Base-by-base conservation (phyloP, 768 basidiomycete species). In the Boletus speciosus region DNA sequence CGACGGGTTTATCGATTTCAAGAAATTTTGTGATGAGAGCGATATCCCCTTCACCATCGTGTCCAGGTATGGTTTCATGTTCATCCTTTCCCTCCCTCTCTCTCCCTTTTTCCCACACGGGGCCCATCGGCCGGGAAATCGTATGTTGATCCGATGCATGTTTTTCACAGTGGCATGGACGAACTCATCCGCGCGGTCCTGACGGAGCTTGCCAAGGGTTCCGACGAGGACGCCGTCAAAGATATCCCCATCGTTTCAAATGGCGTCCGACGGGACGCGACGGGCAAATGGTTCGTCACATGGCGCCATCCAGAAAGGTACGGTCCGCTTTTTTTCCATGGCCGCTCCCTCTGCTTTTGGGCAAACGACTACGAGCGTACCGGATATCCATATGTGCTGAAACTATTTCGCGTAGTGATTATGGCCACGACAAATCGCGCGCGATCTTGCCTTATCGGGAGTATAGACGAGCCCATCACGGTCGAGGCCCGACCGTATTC, bases 381-480 rank as follows among this genome's bases (percentile, higher is more conserved):
- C 19, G 43, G 36, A 32, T 19, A 21, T 38, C 7, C 8, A 32
- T 29, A 6, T 29, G 29, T 32, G 9, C 45, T 59, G 47, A 57
- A 34, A 42, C 42, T 25, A 38, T 10, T 14, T 16, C n/a, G 31
- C 19, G 25, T 19, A 65, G 92, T 63, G 84, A 81, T 1, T 98
- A 81, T 63, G 97, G 97, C 0, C 97, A 99, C 68, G 97, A 99
- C 73, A 99, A 99, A 74, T 93, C 90, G 7, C 88, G 86, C 61
- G 93, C 96, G 3, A 98, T 98, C 61, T 74, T 95, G 34, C 95
- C 92, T 0, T 99, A 98, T 73, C 61, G 75, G 6, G 67, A 82
- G 44, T 83, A 85, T 5, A 58, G 65, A 55, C 5, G 36, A 7
- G 14, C 47, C 16, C 61, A 65, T 50, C 43, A 50, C 5, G 63